phyloP scores from a whole-genome alignment of 2,329 filamentous ascomycete genomes.

The Penicillium sp. region DNA sequence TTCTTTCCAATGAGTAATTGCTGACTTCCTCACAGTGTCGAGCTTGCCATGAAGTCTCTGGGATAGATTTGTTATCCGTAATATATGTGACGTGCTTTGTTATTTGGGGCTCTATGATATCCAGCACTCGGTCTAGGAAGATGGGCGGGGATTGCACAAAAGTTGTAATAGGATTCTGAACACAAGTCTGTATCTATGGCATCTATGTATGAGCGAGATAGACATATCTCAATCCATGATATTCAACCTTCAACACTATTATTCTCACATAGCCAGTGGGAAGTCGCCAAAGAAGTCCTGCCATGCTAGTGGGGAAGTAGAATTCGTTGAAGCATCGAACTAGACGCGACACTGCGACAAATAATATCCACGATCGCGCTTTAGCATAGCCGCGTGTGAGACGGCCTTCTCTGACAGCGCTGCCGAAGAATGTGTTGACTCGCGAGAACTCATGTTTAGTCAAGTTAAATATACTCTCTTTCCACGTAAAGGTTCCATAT shows the following conservation, averaged over 20 bases:
- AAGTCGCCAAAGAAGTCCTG: conserved; percentile 49
- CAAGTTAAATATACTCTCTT: no score
- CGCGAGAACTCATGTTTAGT: no score
- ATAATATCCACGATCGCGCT: no score
- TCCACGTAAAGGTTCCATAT: no score
- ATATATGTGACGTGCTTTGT: conserved; percentile 11
- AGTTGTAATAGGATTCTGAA: conserved; percentile 11
- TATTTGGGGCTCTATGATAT: conserved; percentile 3
- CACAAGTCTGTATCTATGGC: conserved; percentile 5
- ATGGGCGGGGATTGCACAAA: conserved; percentile 12
- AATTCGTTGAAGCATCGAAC: conserved; percentile 39
- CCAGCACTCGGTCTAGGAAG: neutral
- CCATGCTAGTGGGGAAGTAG: conserved; percentile 47
- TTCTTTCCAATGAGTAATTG: neutral
- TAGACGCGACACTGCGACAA: no score
- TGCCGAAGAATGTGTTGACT: no score
- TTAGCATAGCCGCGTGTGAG: no score
- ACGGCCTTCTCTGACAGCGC: no score
- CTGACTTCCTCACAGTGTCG: conserved; percentile 35
- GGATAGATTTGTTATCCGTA: conserved; percentile 26
- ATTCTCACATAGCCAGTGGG: conserved; percentile 25
- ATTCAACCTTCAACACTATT: neutral
- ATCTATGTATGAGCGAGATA: conserved; percentile 1
- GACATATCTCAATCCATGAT: conserved; percentile 1
- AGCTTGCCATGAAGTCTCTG: conserved; percentile 46